Evolutionary conservation across 768 basidiomycete genomes (phyloP), one percentile per base, ranked within the genome.

Genomic region (Sutorius australiensis): DNA sequence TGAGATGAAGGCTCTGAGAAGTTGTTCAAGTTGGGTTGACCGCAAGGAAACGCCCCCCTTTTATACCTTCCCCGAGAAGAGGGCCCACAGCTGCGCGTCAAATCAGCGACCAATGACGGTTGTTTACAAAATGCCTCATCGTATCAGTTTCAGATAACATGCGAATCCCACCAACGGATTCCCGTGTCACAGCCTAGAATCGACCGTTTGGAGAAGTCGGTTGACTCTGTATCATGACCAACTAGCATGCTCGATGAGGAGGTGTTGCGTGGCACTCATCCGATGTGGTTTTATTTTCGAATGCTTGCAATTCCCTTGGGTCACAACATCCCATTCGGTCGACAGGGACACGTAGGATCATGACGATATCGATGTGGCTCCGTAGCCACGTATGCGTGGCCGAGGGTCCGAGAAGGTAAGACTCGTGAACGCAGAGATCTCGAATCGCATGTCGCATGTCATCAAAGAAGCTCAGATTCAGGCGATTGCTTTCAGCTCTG

Each of bases 21-120:
- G 27, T 17, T 12, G 9, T 4, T 11, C 32, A 14, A 2, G 11
- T 44, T n/a, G 30, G 3, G 7, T 12, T 2, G 9, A 9, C 14
- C 19, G 14, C 10, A 24, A 10, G 14, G 5, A 24, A 24, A 24
- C 21, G 32, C 36, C 4, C 28, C 45, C 27, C 9, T 53, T 32
- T 62, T 62, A 62, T 62, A 60, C 28, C 34, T 24, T 37, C 2
- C 16, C 19, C 24, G 10, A 3, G 17, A 10, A 19, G 6, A 27
- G 5, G n/a, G 9, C 5, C 44, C 32, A 12, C 33, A 33, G 31
- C 7, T n/a, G n/a, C 12, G 16, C 11, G 3, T 5, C 17, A 34
- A 24, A 1, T 8, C n/a, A 10, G 11, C n/a, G 28, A 5, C 39
- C 34, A 47, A 44, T 31, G 13, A 8, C 6, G 24, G 24, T 24